Conservation (phyloP, 2,329 filamentous ascomycete genomes). For the Cytospora mali region DNA sequence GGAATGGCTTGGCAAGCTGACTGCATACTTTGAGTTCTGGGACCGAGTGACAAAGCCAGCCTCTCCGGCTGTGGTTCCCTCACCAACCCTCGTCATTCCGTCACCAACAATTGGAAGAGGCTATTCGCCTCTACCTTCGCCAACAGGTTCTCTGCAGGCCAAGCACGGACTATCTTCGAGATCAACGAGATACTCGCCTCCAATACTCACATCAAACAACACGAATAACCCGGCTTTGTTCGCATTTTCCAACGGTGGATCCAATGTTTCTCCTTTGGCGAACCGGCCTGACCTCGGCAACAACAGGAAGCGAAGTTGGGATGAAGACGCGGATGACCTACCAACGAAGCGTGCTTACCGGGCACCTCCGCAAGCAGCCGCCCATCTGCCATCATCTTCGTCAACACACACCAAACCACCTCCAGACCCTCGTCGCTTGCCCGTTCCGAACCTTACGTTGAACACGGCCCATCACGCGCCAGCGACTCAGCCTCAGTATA, state of each 20-base stretch:
- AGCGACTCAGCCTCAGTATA: constrained; percentile 36
- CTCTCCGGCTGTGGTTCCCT: constrained; percentile 48
- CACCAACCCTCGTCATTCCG: constrained; percentile 44
- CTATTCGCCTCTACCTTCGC: constrained; percentile 54
- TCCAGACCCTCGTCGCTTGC: constrained; percentile 52
- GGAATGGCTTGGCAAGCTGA: constrained; percentile 80
- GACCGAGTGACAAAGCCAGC: constrained; percentile 61
- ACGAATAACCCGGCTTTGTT: constrained; percentile 40
- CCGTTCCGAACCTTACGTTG: constrained; percentile 71
- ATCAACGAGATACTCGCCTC: constrained; percentile 42
- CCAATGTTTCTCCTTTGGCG: constrained; percentile 48
- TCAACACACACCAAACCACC: constrained; percentile 34
- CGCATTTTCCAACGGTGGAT: constrained; percentile 7
- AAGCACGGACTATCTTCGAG: constrained; percentile 39
- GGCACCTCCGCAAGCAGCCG: constrained; percentile 34
- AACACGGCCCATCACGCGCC: constrained; percentile 48
- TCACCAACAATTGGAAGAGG: constrained; percentile 43
- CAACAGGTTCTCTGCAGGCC: constrained; percentile 43
- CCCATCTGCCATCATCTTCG: constrained; percentile 17
- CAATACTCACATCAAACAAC: constrained; percentile 17
- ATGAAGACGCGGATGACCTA: constrained; percentile 54
- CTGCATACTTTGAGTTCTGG: constrained; percentile 82
- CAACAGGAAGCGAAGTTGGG: constrained; percentile 54
- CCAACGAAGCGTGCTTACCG: constrained; percentile 55
- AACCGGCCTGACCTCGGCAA: constrained; percentile 46